Percentiles rank a stretch among this genome's conserved stretches.
Evolutionary conservation across 805 yeast genomes (phyloP).

Genomic region (Kregervanrija pseudodelftensis): DNA sequence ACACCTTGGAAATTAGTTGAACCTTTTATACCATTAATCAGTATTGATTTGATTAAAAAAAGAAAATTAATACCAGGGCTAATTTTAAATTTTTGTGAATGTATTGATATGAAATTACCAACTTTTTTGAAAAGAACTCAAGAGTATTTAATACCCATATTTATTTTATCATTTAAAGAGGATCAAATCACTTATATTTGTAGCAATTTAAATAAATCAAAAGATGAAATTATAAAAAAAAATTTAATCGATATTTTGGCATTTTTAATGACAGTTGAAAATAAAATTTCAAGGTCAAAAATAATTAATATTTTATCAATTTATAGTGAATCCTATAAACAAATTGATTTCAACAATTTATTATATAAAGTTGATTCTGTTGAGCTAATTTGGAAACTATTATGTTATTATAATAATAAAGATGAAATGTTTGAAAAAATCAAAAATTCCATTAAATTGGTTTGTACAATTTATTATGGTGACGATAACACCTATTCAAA

Average conservation of each 20-base stretch:
- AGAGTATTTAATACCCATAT: slow-evolving; percentile 67
- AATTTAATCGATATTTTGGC: slow-evolving; percentile 52
- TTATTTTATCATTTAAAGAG: slow-evolving; percentile 57
- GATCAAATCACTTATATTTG: slow-evolving; percentile 63
- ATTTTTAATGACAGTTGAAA: slow-evolving; percentile 44
- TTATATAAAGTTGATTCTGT: slow-evolving; percentile 19
- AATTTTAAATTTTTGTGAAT: slow-evolving; percentile 52
- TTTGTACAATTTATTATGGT: slow-evolving; percentile 16
- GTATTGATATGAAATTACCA: slow-evolving; percentile 54
- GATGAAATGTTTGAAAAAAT: slow-evolving; percentile 25
- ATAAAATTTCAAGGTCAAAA: slow-evolving; percentile 39
- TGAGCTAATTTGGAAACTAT: slow-evolving; percentile 35
- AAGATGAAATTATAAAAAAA: slow-evolving; percentile 40
- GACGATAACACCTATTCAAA: slow-evolving; percentile 11
- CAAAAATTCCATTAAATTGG: slow-evolving; percentile 32
- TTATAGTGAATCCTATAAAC: slow-evolving; percentile 38
- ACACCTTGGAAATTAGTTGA: slow-evolving; percentile 77
- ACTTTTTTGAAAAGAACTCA: slow-evolving; percentile 65
- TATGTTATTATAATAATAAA: slow-evolving; percentile 34
- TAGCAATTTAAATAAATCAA: slow-evolving; percentile 36
- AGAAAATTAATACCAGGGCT: slow-evolving; percentile 43
- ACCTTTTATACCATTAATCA: slow-evolving; percentile 70
- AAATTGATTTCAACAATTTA: slow-evolving; percentile 29
- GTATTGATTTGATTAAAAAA: slow-evolving; percentile 54
- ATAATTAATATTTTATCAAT: slow-evolving; percentile 47